These are phyloP conservation scores for Blastobotrys malaysiensis DNA, from an alignment of 1,139 yeast genomes.

Conservation along the genomic window DNA sequence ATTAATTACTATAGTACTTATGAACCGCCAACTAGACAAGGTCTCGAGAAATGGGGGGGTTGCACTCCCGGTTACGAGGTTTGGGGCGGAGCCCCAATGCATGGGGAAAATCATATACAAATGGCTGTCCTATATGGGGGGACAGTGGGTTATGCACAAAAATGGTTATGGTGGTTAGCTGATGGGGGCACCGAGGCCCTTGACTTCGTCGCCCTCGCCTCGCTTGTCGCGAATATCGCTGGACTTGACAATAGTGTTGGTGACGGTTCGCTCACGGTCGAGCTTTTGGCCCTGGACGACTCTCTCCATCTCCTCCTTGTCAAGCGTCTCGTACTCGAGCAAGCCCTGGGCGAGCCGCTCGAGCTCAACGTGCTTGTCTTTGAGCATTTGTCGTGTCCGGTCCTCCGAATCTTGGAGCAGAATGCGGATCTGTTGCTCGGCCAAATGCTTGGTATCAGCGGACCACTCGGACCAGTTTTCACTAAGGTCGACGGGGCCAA, in stretches of 20 bases:
- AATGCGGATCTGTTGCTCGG: slow-evolving; percentile 85
- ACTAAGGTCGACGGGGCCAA: slow-evolving; percentile 85
- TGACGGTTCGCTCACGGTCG: slow-evolving; percentile 57
- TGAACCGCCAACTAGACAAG: too few relatives aligned
- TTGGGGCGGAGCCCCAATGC: background rate
- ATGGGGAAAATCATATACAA: background rate
- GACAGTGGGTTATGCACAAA: background rate
- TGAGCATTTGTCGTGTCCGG: slow-evolving; percentile 67
- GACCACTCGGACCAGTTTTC: slow-evolving; percentile 95
- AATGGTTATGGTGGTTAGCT: background rate
- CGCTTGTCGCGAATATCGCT: slow-evolving; percentile 35
- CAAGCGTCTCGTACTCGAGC: slow-evolving; percentile 90
- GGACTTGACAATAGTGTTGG: slow-evolving; percentile 71
- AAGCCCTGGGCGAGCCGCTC: slow-evolving; percentile 88
- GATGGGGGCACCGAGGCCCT: background rate
- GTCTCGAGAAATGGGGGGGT: background rate
- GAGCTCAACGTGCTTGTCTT: slow-evolving; percentile 61
- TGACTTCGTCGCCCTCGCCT: slow-evolving; percentile 18
- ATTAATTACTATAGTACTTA: too few relatives aligned
- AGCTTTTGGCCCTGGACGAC: slow-evolving; percentile 74
- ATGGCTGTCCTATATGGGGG: background rate
- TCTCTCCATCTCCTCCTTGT: slow-evolving; percentile 83
- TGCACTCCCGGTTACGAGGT: background rate
- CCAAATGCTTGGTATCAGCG: slow-evolving; percentile 75
- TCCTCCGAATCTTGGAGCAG: slow-evolving; percentile 69